phyloP scores from a whole-genome alignment of 1,284 basidiomycete species.

The Quambalaria eucalypti region DNA sequence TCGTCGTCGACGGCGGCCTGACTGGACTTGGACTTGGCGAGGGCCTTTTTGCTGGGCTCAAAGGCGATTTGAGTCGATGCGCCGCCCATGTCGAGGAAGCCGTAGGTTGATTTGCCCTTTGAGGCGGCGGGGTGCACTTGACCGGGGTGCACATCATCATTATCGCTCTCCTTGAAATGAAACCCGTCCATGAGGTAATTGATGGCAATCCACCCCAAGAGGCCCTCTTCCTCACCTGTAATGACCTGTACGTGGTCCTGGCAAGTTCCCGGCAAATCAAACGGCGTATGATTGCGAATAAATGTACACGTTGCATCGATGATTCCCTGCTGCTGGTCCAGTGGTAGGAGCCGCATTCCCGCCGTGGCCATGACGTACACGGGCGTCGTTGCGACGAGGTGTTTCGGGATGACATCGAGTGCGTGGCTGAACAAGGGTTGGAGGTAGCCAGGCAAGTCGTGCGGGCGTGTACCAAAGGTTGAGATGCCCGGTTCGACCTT shows the following conservation, averaged over 20 bases:
- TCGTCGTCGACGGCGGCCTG: constrained; percentile 2
- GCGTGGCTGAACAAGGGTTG: constrained; percentile 76
- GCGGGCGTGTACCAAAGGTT: constrained; percentile 63
- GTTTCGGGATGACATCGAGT: constrained; percentile 70
- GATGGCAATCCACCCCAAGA: constrained; percentile 95
- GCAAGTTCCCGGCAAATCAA: constrained; percentile 58
- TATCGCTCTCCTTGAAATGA: constrained; percentile 49
- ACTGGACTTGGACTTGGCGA: constrained; percentile 51
- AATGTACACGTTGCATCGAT: constrained; percentile 69
- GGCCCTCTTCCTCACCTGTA: constrained; percentile 91
- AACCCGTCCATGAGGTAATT: constrained; percentile 99
- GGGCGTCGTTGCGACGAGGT: constrained; percentile 71
- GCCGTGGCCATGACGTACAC: constrained; percentile 92
- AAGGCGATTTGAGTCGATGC: constrained; percentile 98
- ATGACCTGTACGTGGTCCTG: constrained; percentile 86
- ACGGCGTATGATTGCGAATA: constrained; percentile 69
- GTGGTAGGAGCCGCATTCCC: constrained; percentile 81
- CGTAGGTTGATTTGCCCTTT: constrained; percentile 71
- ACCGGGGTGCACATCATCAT: background rate
- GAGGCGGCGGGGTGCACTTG: background rate
- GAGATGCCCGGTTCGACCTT: constrained; percentile 93
- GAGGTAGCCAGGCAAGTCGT: constrained; percentile 66
- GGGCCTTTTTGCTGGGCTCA: constrained; percentile 58
- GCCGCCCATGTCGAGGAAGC: constrained; percentile 98
- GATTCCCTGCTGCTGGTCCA: constrained; percentile 62